Evolutionary conservation across 176 grass and related monocot genomes (phyloP), one percentile per base, ranked within the genome.

Genomic region (Phoenix dactylifera): DNA sequence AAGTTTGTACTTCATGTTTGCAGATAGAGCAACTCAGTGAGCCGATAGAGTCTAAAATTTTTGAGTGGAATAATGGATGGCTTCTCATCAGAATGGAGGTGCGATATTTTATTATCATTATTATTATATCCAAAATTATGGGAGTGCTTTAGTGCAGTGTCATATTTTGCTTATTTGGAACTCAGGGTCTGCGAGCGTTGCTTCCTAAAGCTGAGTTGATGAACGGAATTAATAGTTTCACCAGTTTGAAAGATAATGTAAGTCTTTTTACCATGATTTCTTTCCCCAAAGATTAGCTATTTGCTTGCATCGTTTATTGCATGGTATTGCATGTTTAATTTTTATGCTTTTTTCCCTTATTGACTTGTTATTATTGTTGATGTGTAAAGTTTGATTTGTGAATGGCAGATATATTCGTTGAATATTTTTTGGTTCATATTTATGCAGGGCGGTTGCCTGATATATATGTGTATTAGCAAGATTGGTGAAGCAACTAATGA

Each of bases 61-160:
- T 79, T 26, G 81, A 97, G 55, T 97, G 93, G 93, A 97, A 97
- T 66, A 97, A 84, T 12, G 81, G 81, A 2, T 84, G 87, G 15
- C 69, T 97, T 58, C 87, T 97, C 16, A 85, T 84, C 49, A 88
- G 79, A 80, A 85, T 91, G 73, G 92, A 91, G 92, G 92, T 59
- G 76, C 63, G 60, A 19, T 22, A 55, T 58, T 68, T 54, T 74
- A 68, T 24, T 26, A 56, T 55, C 15, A n/a, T 52, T 30, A 22
- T 67, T 35, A 12, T 15, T 9, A 24, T 59, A 18, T 59, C 49
- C 35, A 57, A n/a, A 55, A 65, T 77, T 5, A 15, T 69, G 17
- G 35, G 67, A 68, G 3, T 77, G 53, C 10, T 15, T 16, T 66
- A 5, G 61, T 77, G 24, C 24, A 55, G 16, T 75, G 0, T 69